Conservation (phyloP, 257 asterid species). For the Rubia yunnanensis region DNA sequence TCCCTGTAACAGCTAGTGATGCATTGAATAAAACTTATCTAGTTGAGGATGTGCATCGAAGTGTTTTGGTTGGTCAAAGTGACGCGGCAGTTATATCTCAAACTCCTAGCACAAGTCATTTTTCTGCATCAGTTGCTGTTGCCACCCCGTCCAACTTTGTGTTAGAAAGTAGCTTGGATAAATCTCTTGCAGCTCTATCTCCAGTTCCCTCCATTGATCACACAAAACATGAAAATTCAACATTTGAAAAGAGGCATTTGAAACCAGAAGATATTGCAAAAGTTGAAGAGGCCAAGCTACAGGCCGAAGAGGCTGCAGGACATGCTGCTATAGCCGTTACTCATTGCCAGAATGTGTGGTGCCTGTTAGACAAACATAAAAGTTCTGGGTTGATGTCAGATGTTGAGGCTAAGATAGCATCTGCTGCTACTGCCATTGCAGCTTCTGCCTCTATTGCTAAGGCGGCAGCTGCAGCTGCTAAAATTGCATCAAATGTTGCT, state of each 20-base stretch:
- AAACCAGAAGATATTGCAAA: conserved; percentile 38
- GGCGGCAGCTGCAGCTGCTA: conserved; percentile 98
- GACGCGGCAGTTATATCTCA: conserved; percentile 30
- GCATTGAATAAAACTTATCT: conserved; percentile 31
- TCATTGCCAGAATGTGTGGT: conserved; percentile 82
- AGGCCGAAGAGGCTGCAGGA: conserved; percentile 76
- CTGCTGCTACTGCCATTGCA: conserved; percentile 84
- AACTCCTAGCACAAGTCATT: conserved; percentile 33
- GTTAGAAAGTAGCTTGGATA: conserved; percentile 36
- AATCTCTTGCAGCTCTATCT: conserved; percentile 23
- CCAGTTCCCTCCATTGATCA: conserved; percentile 38
- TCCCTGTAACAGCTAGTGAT: conserved; percentile 28
- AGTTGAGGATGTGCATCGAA: conserved; percentile 32
- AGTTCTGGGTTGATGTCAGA: conserved; percentile 50
- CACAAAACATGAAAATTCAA: conserved; percentile 28
- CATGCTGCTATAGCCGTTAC: conserved; percentile 68
- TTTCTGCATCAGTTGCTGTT: conserved; percentile 60
- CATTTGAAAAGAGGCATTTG: conserved; percentile 36
- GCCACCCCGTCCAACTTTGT: conserved; percentile 41
- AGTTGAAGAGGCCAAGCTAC: conserved; percentile 76
- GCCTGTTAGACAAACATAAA: conserved; percentile 53
- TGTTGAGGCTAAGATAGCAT: conserved; percentile 63
- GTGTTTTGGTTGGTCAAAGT: conserved; percentile 36
- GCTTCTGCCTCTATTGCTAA: conserved; percentile 96
- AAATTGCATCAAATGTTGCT: conserved; percentile 82